Percentiles rank a stretch among this genome's conserved stretches.
Conservation (phyloP, 345 rosid species). For the Combretum micranthum region DNA sequence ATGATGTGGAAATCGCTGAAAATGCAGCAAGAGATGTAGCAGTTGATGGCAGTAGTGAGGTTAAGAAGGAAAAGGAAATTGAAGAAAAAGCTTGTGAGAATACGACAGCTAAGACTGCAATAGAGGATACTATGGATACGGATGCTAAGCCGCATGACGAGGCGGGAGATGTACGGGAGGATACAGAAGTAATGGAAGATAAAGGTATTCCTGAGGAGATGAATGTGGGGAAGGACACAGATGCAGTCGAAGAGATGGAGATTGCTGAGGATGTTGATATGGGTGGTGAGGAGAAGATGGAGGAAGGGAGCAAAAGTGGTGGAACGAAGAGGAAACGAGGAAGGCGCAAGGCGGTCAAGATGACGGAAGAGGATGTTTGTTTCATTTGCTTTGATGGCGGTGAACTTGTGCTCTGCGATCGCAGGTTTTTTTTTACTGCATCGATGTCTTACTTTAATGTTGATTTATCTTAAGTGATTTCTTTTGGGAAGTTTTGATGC, state of each 20-base stretch:
- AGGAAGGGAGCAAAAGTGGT: slow-evolving; percentile 34
- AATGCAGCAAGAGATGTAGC: background rate
- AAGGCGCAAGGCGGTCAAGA: slow-evolving; percentile 49
- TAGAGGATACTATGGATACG: slow-evolving; percentile 6
- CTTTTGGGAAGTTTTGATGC: slow-evolving; percentile 5
- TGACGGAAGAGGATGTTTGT: slow-evolving; percentile 93
- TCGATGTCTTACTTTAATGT: slow-evolving; percentile 1
- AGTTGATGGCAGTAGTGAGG: background rate
- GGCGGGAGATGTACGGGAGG: background rate
- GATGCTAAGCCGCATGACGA: background rate
- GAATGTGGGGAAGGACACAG: slow-evolving; percentile 1
- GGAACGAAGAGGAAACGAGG: slow-evolving; percentile 76
- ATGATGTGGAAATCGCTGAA: slow-evolving; percentile 1
- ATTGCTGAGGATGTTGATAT: slow-evolving; percentile 13
- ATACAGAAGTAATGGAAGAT: slow-evolving; percentile 8
- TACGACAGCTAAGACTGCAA: background rate
- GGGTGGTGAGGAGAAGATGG: slow-evolving; percentile 24
- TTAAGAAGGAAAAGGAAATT: background rate
- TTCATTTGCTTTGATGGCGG: slow-evolving; percentile 99
- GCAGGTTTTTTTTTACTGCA: slow-evolving; percentile 49
- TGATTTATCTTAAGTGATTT: background rate
- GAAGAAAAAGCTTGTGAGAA: background rate
- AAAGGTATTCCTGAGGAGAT: slow-evolving; percentile 9
- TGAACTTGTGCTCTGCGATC: slow-evolving; percentile 89
- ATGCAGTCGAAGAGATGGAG: slow-evolving; percentile 6